Evolutionary conservation across 2,329 filamentous ascomycete genomes (phyloP).

Genomic region (Alternaria burnsii): DNA sequence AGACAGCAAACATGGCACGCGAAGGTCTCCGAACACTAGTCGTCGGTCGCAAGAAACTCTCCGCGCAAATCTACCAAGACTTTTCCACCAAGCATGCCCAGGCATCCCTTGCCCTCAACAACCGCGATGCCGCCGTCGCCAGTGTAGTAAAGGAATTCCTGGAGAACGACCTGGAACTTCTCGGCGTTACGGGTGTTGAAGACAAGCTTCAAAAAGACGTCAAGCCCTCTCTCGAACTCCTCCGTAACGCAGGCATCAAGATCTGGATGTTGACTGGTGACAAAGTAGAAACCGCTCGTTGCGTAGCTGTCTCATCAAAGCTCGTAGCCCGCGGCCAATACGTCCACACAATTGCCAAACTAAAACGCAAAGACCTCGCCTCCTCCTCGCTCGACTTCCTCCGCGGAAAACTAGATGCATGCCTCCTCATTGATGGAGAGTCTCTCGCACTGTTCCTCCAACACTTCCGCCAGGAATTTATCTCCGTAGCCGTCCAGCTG

Average conservation of each 20-base stretch:
- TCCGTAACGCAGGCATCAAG: conserved; percentile 97
- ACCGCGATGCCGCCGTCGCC: conserved; percentile 83
- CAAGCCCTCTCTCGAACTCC: conserved; percentile 90
- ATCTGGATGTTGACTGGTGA: conserved; percentile 99
- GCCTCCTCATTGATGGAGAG: conserved; percentile 93
- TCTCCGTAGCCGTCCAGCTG: conserved; percentile 84
- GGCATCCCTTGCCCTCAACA: conserved; percentile 80
- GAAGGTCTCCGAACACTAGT: conserved; percentile 95
- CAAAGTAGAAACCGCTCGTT: conserved; percentile 97
- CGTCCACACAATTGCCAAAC: conserved; percentile 89
- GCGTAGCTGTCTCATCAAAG: conserved; percentile 94
- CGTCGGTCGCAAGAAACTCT: conserved; percentile 89
- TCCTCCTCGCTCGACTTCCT: conserved; percentile 90
- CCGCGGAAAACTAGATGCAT: conserved; percentile 83
- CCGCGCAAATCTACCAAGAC: conserved; percentile 78
- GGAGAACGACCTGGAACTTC: conserved; percentile 86
- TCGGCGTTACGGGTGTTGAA: conserved; percentile 97
- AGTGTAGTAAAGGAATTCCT: conserved; percentile 80
- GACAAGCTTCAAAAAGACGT: conserved; percentile 96
- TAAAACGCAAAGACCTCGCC: conserved; percentile 83
- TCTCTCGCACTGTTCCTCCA: conserved; percentile 83
- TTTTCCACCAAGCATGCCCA: conserved; percentile 79
- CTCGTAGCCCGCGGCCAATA: conserved; percentile 92
- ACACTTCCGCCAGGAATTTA: conserved; percentile 84
- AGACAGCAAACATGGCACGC: conserved; percentile 99